Evolutionary conservation across 495 filamentous ascomycete genomes (phyloP).

Genomic region (Aspergillus incahuasiensis): DNA sequence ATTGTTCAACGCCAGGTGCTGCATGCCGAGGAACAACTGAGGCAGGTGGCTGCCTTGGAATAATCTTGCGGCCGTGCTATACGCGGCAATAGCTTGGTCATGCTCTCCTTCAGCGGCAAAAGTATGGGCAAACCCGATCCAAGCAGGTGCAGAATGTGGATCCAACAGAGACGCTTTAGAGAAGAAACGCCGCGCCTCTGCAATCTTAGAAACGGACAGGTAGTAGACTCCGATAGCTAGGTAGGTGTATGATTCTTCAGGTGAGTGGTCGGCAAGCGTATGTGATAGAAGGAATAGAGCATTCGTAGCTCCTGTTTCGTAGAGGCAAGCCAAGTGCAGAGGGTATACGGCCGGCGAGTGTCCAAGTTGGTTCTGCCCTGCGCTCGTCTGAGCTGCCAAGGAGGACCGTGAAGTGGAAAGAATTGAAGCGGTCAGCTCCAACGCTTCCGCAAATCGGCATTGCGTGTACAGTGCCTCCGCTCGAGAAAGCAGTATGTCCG

Average conservation of each 20-base stretch:
- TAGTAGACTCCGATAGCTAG: constrained; percentile 96
- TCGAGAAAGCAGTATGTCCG: constrained; percentile 87
- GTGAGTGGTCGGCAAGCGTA: constrained; percentile 86
- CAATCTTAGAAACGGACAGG: constrained; percentile 78
- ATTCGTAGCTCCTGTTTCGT: constrained; percentile 82
- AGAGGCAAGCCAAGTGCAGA: constrained; percentile 85
- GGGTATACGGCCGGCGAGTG: constrained; percentile 90
- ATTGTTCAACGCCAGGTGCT: constrained; percentile 92
- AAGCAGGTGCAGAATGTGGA: constrained; percentile 94
- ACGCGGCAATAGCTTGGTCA: constrained; percentile 96
- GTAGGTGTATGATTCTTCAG: constrained; percentile 86
- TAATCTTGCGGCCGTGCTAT: constrained; percentile 89
- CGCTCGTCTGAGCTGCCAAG: constrained; percentile 18
- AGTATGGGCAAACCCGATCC: constrained; percentile 99
- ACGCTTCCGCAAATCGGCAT: constrained; percentile 83
- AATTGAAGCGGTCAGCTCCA: constrained; percentile 77
- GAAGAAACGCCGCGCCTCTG: constrained; percentile 92
- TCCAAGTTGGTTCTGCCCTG: constrained; percentile 55
- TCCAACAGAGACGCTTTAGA: constrained; percentile 96
- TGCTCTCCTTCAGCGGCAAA: constrained; percentile 99
- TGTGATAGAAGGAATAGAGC: constrained; percentile 90
- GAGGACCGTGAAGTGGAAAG: constrained; percentile 50
- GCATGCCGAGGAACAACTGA: constrained; percentile 96
- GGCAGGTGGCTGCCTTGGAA: constrained; percentile 97
- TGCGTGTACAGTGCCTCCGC: constrained; percentile 92